Base-by-base conservation (phyloP, 768 basidiomycete species). In the Artomyces pyxidatus region DNA sequence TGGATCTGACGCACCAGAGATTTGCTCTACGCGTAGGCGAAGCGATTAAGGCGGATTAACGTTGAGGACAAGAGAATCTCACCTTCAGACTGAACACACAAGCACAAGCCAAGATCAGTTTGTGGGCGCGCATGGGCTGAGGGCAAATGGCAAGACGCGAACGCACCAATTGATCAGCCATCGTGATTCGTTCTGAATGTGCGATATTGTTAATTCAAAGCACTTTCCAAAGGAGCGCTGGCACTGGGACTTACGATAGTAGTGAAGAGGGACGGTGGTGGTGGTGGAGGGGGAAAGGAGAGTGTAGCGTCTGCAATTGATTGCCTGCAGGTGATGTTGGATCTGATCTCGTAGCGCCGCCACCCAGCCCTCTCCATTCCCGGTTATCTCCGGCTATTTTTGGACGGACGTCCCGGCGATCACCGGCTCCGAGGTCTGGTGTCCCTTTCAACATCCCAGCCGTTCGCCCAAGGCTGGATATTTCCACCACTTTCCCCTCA, bases 11-110 rank as follows among this genome's bases (percentile, higher is more conserved):
- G 40, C 62, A 90, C 91, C 91, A 61, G 89, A 80, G 60, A 94
- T 89, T 76, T 93, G 90, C 66, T 94, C 91, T 95, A 64, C 27
- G 39, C 10, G 46, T 12, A n/a, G 50, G 42, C 25, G 35, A 43
- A 47, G 49, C 21, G 19, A 16, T 7, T 26, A 23, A 37, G 17
- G 25, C 19, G 23, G 3, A 22, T 37, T 27, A 40, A 23, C 35
- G 30, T 27, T 37, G 49, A 42, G 25, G 42, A 45, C 54, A 49
- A 45, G 30, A 57, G 44, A 37, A 58, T 37, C 65, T 57, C 62
- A 83, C 81, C 78, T 71, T 80, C 76, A 63, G 78, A 75, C 82
- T 84, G 0, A 48, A 47, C 30, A 54, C 41, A 42, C 39, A n/a
- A 6, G 8, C 35, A 39, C 17, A 46, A 12, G 30, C 28, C 17